Evolutionary conservation across 2,329 filamentous ascomycete species (phyloP).

Genomic region (Phaeosphaeria sp.): DNA sequence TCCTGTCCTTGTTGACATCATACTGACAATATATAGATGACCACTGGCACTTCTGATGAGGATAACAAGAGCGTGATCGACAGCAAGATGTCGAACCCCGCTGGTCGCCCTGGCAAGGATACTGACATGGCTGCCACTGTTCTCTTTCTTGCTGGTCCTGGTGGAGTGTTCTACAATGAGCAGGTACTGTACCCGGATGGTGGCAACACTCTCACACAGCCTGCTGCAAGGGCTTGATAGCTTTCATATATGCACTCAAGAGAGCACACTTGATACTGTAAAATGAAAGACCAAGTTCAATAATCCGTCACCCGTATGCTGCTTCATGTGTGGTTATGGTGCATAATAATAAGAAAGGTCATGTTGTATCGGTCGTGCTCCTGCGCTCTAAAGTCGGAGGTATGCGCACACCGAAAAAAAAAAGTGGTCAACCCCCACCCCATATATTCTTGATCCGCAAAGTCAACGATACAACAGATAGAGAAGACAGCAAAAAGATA

Average conservation of each 20-base stretch:
- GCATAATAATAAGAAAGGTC: no score
- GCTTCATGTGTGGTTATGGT: no score
- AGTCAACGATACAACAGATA: no score
- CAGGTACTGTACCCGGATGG: slow-evolving; percentile 62
- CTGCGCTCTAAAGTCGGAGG: no score
- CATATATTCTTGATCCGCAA: no score
- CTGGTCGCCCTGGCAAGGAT: slow-evolving; percentile 46
- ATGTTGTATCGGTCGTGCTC: no score
- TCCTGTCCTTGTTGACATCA: neutral
- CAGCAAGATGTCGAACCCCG: slow-evolving; percentile 52
- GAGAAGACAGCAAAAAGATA: neutral
- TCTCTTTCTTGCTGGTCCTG: slow-evolving; percentile 58
- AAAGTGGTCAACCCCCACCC: no score
- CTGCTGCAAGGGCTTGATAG: slow-evolving; percentile 15
- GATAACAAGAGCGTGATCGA: slow-evolving; percentile 57
- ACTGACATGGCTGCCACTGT: slow-evolving; percentile 50
- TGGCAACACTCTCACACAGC: slow-evolving; percentile 25
- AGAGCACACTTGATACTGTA: no score
- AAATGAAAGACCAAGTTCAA: no score
- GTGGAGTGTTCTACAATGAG: slow-evolving; percentile 60
- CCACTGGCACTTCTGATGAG: slow-evolving; percentile 52
- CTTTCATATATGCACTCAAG: no score
- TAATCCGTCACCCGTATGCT: no score
- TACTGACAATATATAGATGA: slow-evolving; percentile 50
- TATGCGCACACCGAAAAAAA: neutral